These are phyloP conservation scores for Yamadazyma diospyri DNA, from an alignment of 1,139 yeast genomes.

Conservation along the genomic window DNA sequence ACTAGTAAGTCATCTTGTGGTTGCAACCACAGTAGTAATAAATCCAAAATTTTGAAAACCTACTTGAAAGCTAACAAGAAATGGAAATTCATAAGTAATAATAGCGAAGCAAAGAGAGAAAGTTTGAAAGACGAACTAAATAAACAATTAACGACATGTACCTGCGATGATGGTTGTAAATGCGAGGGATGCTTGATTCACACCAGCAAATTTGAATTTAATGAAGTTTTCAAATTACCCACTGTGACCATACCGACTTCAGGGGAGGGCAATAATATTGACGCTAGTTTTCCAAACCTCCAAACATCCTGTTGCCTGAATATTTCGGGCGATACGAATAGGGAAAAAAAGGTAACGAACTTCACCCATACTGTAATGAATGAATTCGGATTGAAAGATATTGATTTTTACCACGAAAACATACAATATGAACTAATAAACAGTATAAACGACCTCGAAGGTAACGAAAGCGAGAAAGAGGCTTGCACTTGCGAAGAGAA, in stretches of 20 bases:
- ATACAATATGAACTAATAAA: background rate
- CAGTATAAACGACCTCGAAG: background rate
- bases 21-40: slow-evolving; percentile 28
- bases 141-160: slow-evolving; percentile 29
- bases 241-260: background rate
- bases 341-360: too few species aligned
- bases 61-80: slow-evolving; percentile 26
- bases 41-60: slow-evolving; percentile 34
- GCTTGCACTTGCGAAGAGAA: slow-evolving; percentile 44
- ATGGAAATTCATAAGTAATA: slow-evolving; percentile 15
- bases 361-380: background rate
- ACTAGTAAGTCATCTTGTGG: slow-evolving; percentile 25
- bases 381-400: background rate
- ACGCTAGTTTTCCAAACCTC: too few species aligned
- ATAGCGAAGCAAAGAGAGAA: slow-evolving; percentile 15
- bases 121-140: slow-evolving; percentile 19
- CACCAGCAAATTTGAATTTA: slow-evolving; percentile 19
- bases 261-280: background rate
- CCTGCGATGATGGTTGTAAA: slow-evolving; percentile 25
- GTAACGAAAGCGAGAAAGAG: background rate
- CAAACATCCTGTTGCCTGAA: too few species aligned
- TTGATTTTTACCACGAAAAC: background rate
- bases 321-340: too few species aligned
- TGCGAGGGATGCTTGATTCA: slow-evolving; percentile 51
- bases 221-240: slow-evolving; percentile 3